Conservation (phyloP, 495 filamentous ascomycete species). For the Astrothelium subdiscretum region DNA sequence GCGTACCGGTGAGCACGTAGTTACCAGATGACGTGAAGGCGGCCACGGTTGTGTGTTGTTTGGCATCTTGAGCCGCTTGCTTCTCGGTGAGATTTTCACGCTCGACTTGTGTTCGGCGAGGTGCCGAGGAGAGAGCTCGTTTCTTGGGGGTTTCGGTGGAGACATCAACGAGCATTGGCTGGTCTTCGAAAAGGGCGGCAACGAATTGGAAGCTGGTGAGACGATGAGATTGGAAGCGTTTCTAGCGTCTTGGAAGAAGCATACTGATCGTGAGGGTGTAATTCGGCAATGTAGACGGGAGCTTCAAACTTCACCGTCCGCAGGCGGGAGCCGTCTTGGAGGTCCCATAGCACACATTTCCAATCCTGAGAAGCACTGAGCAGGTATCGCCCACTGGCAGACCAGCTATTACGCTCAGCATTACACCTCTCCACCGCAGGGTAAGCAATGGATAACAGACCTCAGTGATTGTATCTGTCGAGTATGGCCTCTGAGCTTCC, state of each 20-base stretch:
- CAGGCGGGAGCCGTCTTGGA: conserved; percentile 58
- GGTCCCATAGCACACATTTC: conserved; percentile 91
- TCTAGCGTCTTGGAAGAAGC: conserved; percentile 15
- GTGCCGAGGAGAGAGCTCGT: conserved; percentile 66
- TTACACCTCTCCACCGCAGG: not conserved
- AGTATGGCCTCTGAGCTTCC: conserved; percentile 85
- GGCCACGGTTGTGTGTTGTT: conserved; percentile 81
- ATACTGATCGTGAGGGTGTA: conserved; percentile 86
- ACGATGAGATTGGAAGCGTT: conserved; percentile 4
- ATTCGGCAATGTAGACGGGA: conserved; percentile 86
- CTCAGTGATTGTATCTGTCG: conserved; percentile 77
- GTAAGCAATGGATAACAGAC: conserved; percentile 18
- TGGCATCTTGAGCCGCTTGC: conserved; percentile 80
- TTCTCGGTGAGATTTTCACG: conserved; percentile 63
- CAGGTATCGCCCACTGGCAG: conserved; percentile 80
- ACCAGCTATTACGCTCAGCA: conserved; percentile 57
- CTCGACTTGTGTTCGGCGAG: conserved; percentile 48
- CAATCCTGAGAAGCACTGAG: conserved; percentile 90
- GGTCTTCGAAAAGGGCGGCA: conserved; percentile 84
- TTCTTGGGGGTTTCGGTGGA: conserved; percentile 47
- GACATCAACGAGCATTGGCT: conserved; percentile 76
- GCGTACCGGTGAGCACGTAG: conserved; percentile 82
- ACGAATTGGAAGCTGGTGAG: conserved; percentile 58
- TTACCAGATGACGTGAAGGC: conserved; percentile 76
- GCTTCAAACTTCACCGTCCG: conserved; percentile 75